Evolutionary conservation across 2,329 filamentous ascomycete genomes (phyloP), one percentile per base, ranked within the genome.

Genomic region (Alternaria triticimaculans): DNA sequence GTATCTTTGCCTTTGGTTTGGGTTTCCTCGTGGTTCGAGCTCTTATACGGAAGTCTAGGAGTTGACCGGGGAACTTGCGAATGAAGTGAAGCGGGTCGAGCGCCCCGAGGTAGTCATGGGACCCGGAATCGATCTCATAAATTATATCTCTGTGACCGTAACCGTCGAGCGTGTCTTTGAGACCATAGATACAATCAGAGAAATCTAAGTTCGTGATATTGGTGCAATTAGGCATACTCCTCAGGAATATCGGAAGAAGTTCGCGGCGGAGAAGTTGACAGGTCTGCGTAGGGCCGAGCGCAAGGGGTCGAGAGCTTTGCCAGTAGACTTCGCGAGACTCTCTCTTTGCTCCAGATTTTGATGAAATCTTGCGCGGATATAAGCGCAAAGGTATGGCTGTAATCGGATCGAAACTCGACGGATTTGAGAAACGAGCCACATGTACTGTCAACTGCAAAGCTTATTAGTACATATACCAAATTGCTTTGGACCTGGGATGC

Each of bases 21-120:
- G 2, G 15, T 37, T 0, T 8, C 5, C 14, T n/a, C 14, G 4
- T n/a, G 2, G 14, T 5, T n/a, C 2, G 33, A n/a, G 7, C 33
- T 5, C 2, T 3, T 3, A 37, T n/a, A 5, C 33, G 33, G 33
- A 9, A 37, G 15, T 37, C 33, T 9, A 37, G 2, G 15, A 37
- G 33, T 37, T 8, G 33, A 8, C 33, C 33, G 4, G 15, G 33
- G 33, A 37, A 37, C 7, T 37, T 37, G 7, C 33, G 0, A n/a
- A 37, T 8, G 15, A n/a, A 37, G 4, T 37, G 3, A 37, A 37
- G 33, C 33, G 33, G 33, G 33, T 37, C 15, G 15, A 37, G 33
- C 0, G 33, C 33, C 33, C 33, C 33, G 2, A 37, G 33, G 15
- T 37, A 37, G 4, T 37, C 15, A 15, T 10, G 15, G 4, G 33